These are phyloP conservation scores for Mucor plumbeus DNA, from an alignment of 371 early-diverging fungal genomes.

Conservation along the genomic window DNA sequence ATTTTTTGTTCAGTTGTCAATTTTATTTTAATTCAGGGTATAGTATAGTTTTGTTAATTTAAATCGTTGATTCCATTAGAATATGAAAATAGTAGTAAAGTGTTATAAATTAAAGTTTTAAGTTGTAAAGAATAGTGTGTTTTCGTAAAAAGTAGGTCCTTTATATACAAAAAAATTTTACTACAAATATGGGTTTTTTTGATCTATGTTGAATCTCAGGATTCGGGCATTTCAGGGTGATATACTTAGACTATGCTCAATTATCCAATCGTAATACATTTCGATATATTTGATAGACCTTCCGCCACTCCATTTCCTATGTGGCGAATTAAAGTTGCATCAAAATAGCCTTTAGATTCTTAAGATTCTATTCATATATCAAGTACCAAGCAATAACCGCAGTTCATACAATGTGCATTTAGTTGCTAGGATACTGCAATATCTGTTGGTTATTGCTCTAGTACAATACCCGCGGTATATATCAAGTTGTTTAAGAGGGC, in stretches of 20 bases:
- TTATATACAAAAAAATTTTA: constrained; percentile 11
- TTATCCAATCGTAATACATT: constrained; percentile 1
- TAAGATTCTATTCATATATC: neutral
- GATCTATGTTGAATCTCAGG: constrained; percentile 8
- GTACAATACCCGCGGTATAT: neutral
- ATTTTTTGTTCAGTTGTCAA: constrained; percentile 2
- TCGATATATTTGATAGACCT: constrained; percentile 16
- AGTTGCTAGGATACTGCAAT: no score
- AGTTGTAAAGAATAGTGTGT: neutral
- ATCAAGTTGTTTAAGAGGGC: neutral
- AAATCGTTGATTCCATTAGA: constrained; percentile 4
- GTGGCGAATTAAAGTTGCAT: constrained; percentile 6
- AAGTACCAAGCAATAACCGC: neutral
- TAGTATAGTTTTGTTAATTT: neutral
- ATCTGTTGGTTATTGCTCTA: neutral
- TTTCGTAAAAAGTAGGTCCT: neutral
- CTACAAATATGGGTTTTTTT: constrained; percentile 1
- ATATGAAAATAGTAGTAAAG: neutral
- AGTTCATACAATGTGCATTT: no score
- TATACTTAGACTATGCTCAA: neutral
- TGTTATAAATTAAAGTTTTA: neutral
- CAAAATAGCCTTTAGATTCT: constrained; percentile 3
- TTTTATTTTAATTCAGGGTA: neutral
- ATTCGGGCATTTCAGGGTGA: constrained; percentile 11
- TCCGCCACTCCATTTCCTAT: constrained; percentile 1